phyloP scores from a whole-genome alignment of 768 basidiomycete genomes.

The Lactifluus rugatus region DNA sequence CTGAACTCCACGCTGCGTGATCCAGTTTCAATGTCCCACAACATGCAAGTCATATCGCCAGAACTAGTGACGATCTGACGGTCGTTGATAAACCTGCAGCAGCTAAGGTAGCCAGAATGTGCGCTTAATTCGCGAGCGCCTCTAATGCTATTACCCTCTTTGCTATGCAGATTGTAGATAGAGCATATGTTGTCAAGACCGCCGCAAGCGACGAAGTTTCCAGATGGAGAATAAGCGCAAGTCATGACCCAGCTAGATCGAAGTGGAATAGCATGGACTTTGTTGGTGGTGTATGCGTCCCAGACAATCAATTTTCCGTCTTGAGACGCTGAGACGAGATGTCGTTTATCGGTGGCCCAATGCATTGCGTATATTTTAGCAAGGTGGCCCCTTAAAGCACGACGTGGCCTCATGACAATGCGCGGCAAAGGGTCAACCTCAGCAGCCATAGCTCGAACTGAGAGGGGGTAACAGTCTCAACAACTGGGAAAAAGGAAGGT shows the following conservation, averaged over 20 bases:
- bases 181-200: conserved; percentile 99
- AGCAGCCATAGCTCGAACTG: conserved; percentile 97
- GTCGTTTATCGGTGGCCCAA: conserved; percentile 94
- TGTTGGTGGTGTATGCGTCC: conserved; percentile 99
- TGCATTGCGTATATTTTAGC: conserved; percentile 99
- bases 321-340: conserved; percentile 98
- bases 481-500: conserved; percentile 3
- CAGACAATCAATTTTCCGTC: conserved; percentile 99
- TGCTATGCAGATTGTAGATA: conserved; percentile 89
- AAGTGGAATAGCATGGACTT: conserved; percentile 97
- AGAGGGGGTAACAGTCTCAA: conserved; percentile 14
- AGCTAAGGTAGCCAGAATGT: conserved; percentile 95
- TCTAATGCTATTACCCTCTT: conserved; percentile 65
- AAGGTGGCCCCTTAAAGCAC: conserved; percentile 92
- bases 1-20: conserved; percentile 97
- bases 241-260: conserved; percentile 99
- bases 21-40: conserved; percentile 99
- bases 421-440: conserved; percentile 94
- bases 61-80: conserved; percentile 97
- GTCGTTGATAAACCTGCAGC: conserved; percentile 98
- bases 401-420: conserved; percentile 92
- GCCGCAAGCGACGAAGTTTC: conserved; percentile 96
- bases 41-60: conserved; percentile 99
- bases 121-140: conserved; percentile 93
- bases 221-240: conserved; percentile 94